phyloP scores from a whole-genome alignment of 139 green algal species.

The Picochlorum sp. region DNA sequence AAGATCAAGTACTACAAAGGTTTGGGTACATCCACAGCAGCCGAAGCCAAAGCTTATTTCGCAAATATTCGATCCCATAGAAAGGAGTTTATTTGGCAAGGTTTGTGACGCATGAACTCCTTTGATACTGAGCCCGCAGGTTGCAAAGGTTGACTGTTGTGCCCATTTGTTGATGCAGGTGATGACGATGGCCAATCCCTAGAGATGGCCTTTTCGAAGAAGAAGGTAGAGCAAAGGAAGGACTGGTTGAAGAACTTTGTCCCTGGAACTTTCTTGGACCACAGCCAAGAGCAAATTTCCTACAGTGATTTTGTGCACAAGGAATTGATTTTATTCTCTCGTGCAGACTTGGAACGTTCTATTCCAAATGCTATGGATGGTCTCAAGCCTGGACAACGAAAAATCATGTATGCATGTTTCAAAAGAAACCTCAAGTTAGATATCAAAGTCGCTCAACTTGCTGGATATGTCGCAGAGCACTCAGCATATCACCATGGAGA shows the following conservation, averaged over 20 bases:
- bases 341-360: conserved; percentile 88
- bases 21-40: conserved; percentile 87
- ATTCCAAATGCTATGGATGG: conserved; percentile 95
- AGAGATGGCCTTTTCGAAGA: conserved; percentile 98
- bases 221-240: conserved; percentile 96
- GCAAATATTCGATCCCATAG: conserved; percentile 62
- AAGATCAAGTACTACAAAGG: conserved; percentile 99
- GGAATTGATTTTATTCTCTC: conserved; percentile 90
- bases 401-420: conserved; percentile 97
- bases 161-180: too few species aligned
- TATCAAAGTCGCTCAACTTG: conserved; percentile 95
- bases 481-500: conserved; percentile 99
- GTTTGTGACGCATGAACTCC: conserved; percentile 33
- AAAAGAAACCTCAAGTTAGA: conserved; percentile 91
- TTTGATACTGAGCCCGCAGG: not conserved
- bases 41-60: conserved; percentile 97
- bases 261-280: conserved; percentile 91
- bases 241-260: conserved; percentile 73
- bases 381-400: conserved; percentile 96
- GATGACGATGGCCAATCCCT: conserved; percentile 68
- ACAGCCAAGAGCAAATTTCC: conserved; percentile 56
- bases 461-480: conserved; percentile 93
- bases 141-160: too few species aligned
- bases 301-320: conserved; percentile 96
- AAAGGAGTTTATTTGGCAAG: conserved; percentile 82